Percentiles rank a stretch among this genome's conserved stretches.
These are phyloP conservation scores for Saksenaea oblongispora DNA, from an alignment of 371 early-diverging fungal species.

Conservation along the genomic window DNA sequence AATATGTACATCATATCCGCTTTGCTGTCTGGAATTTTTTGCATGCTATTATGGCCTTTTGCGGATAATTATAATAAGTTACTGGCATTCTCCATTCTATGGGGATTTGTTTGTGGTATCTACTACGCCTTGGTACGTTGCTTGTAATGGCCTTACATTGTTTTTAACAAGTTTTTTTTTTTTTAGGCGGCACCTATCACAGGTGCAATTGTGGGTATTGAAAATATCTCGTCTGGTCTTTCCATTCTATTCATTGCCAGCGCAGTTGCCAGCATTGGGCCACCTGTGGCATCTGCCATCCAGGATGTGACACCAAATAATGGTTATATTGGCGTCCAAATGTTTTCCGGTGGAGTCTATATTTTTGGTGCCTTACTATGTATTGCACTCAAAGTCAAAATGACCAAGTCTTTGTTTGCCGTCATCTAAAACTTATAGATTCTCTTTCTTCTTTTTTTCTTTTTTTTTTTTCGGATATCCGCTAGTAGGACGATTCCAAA, in stretches of 20 bases:
- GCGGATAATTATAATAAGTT: conserved; percentile 45
- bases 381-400: conserved; percentile 13
- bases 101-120: conserved; percentile 43
- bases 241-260: conserved; percentile 56
- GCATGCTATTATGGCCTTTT: conserved; percentile 60
- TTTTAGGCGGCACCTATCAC: conserved; percentile 54
- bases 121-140: conserved; percentile 31
- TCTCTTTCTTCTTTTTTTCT: background rate
- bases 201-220: conserved; percentile 52
- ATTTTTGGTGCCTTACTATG: conserved; percentile 25
- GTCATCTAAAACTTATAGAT: background rate
- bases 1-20: conserved; percentile 30
- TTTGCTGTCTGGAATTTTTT: conserved; percentile 34
- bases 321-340: conserved; percentile 41
- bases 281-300: conserved; percentile 38
- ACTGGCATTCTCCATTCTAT: conserved; percentile 50
- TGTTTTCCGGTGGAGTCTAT: conserved; percentile 42
- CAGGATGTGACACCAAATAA: conserved; percentile 21
- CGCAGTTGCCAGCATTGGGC: conserved; percentile 33
- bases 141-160: background rate
- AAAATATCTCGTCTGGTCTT: conserved; percentile 52
- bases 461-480: no score
- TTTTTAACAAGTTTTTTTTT: conserved; percentile 6
- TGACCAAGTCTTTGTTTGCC: conserved; percentile 10
- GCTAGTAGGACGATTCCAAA: background rate